Evolutionary conservation across 805 yeast genomes (phyloP).

Genomic region (Priceomyces castillae): DNA sequence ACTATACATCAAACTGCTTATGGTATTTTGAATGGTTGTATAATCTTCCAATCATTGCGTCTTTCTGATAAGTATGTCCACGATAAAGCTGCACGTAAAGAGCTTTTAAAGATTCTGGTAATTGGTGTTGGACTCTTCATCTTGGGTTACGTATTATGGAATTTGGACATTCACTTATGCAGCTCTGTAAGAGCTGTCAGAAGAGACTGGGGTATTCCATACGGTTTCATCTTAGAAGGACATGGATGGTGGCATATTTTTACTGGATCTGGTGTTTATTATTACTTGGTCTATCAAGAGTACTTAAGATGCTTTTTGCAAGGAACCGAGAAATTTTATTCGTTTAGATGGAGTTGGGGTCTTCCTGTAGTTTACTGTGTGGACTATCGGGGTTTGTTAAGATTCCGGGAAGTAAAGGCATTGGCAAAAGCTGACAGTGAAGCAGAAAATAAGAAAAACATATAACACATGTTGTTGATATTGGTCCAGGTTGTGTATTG

Average conservation of each 20-base stretch:
- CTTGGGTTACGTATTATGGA: constrained; percentile 83
- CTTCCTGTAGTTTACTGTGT: constrained; percentile 48
- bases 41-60: constrained; percentile 57
- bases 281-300: constrained; percentile 76
- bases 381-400: constrained; percentile 25
- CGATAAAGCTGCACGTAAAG: constrained; percentile 44
- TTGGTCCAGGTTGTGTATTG: not conserved
- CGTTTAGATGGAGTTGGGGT: constrained; percentile 56
- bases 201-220: constrained; percentile 72
- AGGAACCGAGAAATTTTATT: constrained; percentile 54
- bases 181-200: constrained; percentile 53
- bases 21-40: constrained; percentile 70
- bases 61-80: constrained; percentile 54
- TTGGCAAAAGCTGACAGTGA: constrained; percentile 15
- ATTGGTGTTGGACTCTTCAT: constrained; percentile 62
- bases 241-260: constrained; percentile 98
- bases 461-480: constrained; percentile 6
- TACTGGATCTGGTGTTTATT: constrained; percentile 85
- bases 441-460: constrained; percentile 11
- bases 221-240: constrained; percentile 82
- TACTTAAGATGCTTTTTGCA: constrained; percentile 65
- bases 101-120: constrained; percentile 54
- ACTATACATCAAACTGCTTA: constrained; percentile 86
- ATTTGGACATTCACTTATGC: constrained; percentile 82
- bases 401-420: constrained; percentile 14